phyloP scores from a whole-genome alignment of 768 basidiomycete genomes.

The Crassisporium funariophilum region DNA sequence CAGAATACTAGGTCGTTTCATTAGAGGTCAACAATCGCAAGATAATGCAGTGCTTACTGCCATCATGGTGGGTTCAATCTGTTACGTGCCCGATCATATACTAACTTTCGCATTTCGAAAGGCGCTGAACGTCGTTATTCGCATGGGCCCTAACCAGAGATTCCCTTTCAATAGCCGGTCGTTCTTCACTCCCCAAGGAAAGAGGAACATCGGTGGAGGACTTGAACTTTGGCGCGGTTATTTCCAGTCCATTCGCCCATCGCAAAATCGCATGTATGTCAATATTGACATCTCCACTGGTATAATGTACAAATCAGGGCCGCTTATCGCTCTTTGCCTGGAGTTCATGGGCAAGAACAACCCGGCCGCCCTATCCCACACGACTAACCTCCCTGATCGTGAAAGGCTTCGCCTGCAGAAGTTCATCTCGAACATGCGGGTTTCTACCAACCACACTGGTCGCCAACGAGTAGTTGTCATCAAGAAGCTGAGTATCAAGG shows the following conservation, averaged over 20 bases:
- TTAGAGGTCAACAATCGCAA: constrained; percentile 60
- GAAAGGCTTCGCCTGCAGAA: constrained; percentile 45
- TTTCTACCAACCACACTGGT: constrained; percentile 20
- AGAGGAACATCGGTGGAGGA: constrained; percentile 55
- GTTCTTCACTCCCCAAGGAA: constrained; percentile 68
- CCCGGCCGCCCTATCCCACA: constrained; percentile 26
- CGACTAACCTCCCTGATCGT: constrained; percentile 48
- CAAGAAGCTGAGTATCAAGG: constrained; percentile 55
- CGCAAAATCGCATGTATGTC: constrained; percentile 61
- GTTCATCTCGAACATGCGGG: constrained; percentile 36
- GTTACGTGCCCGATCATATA: not conserved
- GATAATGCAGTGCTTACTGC: constrained; percentile 65
- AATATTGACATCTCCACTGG: constrained; percentile 83
- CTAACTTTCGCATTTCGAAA: constrained; percentile 22
- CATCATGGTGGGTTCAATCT: constrained; percentile 50
- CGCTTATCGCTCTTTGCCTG: constrained; percentile 56
- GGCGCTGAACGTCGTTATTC: constrained; percentile 77
- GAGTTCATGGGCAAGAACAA: constrained; percentile 43
- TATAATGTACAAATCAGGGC: constrained; percentile 70
- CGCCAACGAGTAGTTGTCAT: constrained; percentile 28
- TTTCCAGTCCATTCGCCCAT: constrained; percentile 78
- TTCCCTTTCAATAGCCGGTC: constrained; percentile 78
- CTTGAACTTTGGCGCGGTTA: constrained; percentile 78
- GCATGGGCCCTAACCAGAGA: constrained; percentile 70
- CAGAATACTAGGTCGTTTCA: constrained; percentile 65